Conservation (phyloP, 345 rosid genomes). For the Raphanus sativus region DNA sequence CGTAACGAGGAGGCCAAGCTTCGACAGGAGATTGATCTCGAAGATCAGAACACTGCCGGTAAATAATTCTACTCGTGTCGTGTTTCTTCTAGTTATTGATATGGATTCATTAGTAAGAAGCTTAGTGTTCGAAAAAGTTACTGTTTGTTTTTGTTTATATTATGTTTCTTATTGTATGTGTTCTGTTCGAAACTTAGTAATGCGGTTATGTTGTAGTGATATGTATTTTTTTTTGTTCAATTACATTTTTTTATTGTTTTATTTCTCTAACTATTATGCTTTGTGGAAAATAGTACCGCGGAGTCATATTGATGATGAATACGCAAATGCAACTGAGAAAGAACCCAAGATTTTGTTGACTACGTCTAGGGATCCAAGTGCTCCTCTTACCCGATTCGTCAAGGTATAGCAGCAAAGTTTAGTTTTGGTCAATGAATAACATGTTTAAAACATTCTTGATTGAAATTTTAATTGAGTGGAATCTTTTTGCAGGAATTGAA, state of each 20-base stretch:
- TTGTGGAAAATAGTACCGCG: slow-evolving; percentile 49
- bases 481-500: slow-evolving; percentile 64
- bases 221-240: not conserved
- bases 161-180: not conserved
- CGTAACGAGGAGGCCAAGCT: slow-evolving; percentile 80
- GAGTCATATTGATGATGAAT: slow-evolving; percentile 86
- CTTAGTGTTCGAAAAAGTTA: not conserved
- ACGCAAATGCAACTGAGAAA: slow-evolving; percentile 63
- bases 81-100: not conserved
- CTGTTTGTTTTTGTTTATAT: not conserved
- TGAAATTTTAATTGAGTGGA: slow-evolving; percentile 5
- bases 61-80: not conserved
- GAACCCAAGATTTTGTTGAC: slow-evolving; percentile 86
- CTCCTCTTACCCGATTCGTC: slow-evolving; percentile 70
- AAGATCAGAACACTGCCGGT: slow-evolving; percentile 80
- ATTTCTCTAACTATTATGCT: slow-evolving; percentile 3
- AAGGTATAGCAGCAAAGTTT: slow-evolving; percentile 49
- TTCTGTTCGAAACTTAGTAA: not conserved
- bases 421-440: not conserved
- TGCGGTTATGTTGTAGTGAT: not conserved
- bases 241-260: not conserved
- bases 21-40: slow-evolving; percentile 85
- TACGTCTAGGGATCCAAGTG: slow-evolving; percentile 86
- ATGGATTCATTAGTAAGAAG: not conserved
- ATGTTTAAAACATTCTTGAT: not conserved